phyloP scores from a whole-genome alignment of 2,329 filamentous ascomycete species.

The Drechslerella dactyloides region DNA sequence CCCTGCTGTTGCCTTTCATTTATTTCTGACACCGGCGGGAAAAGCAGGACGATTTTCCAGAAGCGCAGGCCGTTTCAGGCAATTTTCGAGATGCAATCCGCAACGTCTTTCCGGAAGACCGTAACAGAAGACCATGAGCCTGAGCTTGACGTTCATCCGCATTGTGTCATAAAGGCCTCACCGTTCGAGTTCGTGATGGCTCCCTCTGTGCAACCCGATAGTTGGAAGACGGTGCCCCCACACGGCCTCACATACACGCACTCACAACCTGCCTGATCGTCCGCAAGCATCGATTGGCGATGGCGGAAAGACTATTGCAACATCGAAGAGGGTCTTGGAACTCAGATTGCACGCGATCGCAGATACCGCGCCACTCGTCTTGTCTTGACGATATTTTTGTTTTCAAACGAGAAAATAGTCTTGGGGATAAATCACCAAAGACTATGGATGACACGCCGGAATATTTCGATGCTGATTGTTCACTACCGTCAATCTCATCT shows the following conservation, averaged over 20 bases:
- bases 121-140: conserved; percentile 17
- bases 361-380: conserved; percentile 14
- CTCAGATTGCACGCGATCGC: conserved; percentile 18
- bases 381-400: conserved; percentile 9
- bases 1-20: conserved; percentile 43
- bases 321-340: conserved; percentile 25
- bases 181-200: conserved; percentile 4
- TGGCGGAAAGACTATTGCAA: conserved; percentile 29
- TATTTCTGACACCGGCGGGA: conserved; percentile 49
- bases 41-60: conserved; percentile 51
- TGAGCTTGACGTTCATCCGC: neutral
- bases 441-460: conserved; percentile 9
- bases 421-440: conserved; percentile 7
- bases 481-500: conserved; percentile 90
- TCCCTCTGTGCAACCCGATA: neutral
- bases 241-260: conserved; percentile 12
- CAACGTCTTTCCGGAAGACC: conserved; percentile 51
- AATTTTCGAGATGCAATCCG: conserved; percentile 50
- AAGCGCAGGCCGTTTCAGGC: conserved; percentile 46
- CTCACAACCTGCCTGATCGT: conserved; percentile 11
- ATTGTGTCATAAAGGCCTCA: conserved; percentile 25
- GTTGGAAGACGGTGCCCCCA: neutral
- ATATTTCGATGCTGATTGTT: conserved; percentile 71
- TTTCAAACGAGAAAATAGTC: conserved; percentile 9
- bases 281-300: conserved; percentile 11